Evolutionary conservation across 2,329 filamentous ascomycete species (phyloP), one percentile per base, ranked within the genome.

Genomic region (Clarireedia homoeocarpa): DNA sequence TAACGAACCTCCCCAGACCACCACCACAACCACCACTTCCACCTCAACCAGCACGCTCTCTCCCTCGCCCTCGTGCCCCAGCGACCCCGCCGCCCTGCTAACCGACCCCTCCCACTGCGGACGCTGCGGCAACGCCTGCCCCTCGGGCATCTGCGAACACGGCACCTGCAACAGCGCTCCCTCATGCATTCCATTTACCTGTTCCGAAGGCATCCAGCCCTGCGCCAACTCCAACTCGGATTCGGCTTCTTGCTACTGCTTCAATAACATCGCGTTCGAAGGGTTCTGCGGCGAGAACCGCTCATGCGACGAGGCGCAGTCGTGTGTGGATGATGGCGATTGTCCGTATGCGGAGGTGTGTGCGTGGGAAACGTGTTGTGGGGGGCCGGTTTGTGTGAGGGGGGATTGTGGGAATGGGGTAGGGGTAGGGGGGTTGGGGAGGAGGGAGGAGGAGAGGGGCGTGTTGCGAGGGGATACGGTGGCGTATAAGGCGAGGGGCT

Each of bases 331-430:
- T 42, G 49, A 51, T 46, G 20, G n/a, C 2, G 54, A 56, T 40
- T 56, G 54, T 47, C 39, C 49, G 15, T 17, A 38, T 20, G 54
- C 39, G 6, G 51, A 51, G 44, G 49, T 56, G 5, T 56, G 54
- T 26, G 54, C 49, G 6, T 51, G 48, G 54, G 42, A 51, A 24
- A 56, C 48, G 5, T 56, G 54, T 14, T 56, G 54, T 40, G 54
- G 48, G 3, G 36, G 46, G 14, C 50, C 50, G 30, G 54, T 56
- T 3, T 56, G 54, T 30, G 49, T 56, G 34, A 15, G 52, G n/a
- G 49, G 48, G 26, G 46, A 56, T 30, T 56, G 54, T 56, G 27
- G 20, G 24, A 56, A 51, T 36, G 48, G 48, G 10, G 53, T 45
- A 1, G 36, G 34, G 15, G 24, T 50, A 26, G 6, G n/a, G 20